Percentiles rank a stretch among this genome's conserved stretches.
Evolutionary conservation across 2,329 filamentous ascomycete species (phyloP).

Genomic region (Fusarium veterinarium): DNA sequence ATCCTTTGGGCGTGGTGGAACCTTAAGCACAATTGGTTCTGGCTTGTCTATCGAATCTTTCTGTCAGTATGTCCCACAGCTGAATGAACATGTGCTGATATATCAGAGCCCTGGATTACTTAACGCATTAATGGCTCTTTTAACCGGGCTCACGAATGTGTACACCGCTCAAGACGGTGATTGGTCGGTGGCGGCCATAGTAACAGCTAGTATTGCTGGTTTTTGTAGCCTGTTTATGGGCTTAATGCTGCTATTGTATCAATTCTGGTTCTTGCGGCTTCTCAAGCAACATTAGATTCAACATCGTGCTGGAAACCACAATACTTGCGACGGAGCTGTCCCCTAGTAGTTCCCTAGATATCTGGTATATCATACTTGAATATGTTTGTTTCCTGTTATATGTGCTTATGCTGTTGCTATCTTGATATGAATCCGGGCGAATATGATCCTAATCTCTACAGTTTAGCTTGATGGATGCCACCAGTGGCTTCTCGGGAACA

Average conservation of each 20-base stretch:
- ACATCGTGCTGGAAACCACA: not conserved
- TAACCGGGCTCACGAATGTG: not conserved
- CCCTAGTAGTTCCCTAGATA: not conserved
- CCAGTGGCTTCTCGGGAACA: too few species aligned
- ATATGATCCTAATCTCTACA: too few species aligned
- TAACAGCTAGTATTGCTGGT: not conserved
- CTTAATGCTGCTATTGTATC: not conserved
- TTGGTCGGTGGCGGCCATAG: not conserved
- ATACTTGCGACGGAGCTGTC: not conserved
- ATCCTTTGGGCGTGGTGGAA: conserved; percentile 18
- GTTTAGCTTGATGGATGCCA: too few species aligned
- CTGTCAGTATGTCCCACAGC: conserved; percentile 5
- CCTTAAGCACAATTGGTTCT: conserved; percentile 11
- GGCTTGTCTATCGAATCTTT: conserved; percentile 18
- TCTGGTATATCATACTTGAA: not conserved
- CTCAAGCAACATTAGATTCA: not conserved
- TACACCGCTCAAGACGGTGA: not conserved
- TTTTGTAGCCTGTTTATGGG: not conserved
- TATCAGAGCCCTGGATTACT: conserved; percentile 1
- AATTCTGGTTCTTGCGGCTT: not conserved
- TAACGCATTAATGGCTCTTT: not conserved
- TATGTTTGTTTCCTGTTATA: not conserved
- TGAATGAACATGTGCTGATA: not conserved
- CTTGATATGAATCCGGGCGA: too few species aligned
- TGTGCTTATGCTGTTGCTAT: too few species aligned